These are phyloP conservation scores for Glycine tomentella DNA, from an alignment of 306 rosid species.

Conservation along the genomic window DNA sequence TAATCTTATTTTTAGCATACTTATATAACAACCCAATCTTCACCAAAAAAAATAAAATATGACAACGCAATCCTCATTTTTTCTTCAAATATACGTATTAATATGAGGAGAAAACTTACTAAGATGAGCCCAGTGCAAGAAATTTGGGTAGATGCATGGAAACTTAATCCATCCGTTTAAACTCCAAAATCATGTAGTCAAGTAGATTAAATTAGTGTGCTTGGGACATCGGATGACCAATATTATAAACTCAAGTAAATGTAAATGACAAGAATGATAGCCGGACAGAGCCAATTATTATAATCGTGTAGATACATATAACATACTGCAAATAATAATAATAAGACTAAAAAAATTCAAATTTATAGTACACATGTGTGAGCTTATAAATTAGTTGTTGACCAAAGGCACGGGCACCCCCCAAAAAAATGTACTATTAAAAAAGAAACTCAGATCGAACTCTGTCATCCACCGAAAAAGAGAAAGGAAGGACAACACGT, in stretches of 20 bases:
- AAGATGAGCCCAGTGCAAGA: not conserved
- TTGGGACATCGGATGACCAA: too few species aligned
- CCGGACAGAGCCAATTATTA: not conserved
- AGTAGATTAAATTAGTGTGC: not conserved
- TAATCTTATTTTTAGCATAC: too few species aligned
- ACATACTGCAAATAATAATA: too few species aligned
- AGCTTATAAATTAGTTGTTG: not conserved
- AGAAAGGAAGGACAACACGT: conserved; percentile 14
- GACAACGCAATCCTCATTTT: too few species aligned
- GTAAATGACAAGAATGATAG: not conserved
- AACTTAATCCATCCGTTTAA: not conserved
- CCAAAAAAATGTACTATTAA: too few species aligned
- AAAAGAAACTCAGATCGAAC: not conserved
- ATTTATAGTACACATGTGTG: too few species aligned
- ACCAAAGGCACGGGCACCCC: not conserved
- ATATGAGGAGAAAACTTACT: too few species aligned
- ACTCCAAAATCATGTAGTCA: not conserved
- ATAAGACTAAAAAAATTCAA: too few species aligned
- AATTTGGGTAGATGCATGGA: not conserved
- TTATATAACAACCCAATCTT: too few species aligned
- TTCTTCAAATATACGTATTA: too few species aligned
- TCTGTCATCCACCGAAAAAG: conserved; percentile 35
- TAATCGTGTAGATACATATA: too few species aligned
- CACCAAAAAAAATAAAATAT: too few species aligned
- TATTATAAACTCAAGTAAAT: not conserved